Conservation (phyloP, 805 yeast species). For the Groenewaldozyma tartarivorans region DNA sequence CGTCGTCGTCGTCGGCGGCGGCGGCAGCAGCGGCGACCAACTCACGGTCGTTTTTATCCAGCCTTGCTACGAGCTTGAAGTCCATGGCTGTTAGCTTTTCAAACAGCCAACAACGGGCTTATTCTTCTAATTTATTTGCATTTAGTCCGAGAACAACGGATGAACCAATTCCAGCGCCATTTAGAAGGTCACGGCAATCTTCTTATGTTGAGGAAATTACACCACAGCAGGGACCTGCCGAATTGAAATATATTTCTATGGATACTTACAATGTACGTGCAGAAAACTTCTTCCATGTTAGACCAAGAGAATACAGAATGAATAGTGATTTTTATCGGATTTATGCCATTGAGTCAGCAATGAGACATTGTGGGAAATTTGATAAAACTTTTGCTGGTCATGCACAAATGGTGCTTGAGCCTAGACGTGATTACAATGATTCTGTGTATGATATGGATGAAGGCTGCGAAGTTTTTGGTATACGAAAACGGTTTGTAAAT, state of each 20-base stretch:
- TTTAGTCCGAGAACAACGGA: conserved; percentile 20
- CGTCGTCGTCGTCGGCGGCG: too few relatives aligned
- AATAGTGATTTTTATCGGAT: conserved; percentile 27
- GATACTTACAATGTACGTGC: conserved; percentile 24
- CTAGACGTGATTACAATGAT: conserved; percentile 16
- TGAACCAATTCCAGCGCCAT: conserved; percentile 13
- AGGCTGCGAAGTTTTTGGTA: conserved; percentile 17
- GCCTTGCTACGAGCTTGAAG: conserved; percentile 17
- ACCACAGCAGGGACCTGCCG: not conserved
- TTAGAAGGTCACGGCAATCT: not conserved
- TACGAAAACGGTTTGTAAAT: conserved; percentile 17
- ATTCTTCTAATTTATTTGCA: conserved; percentile 13
- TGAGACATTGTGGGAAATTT: conserved; percentile 27
- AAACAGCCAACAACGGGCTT: conserved; percentile 16
- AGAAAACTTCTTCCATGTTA: conserved; percentile 20
- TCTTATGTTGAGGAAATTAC: not conserved
- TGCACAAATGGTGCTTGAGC: conserved; percentile 25
- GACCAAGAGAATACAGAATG: conserved; percentile 26
- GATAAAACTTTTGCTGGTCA: conserved; percentile 24
- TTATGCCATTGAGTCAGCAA: conserved; percentile 26
- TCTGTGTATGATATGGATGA: conserved; percentile 11
- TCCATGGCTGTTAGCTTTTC: conserved; percentile 18
- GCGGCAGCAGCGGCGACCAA: too few relatives aligned
- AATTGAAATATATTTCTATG: conserved; percentile 15
- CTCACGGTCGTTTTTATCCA: conserved; percentile 17